Evolutionary conservation across 495 filamentous ascomycete species (phyloP), one percentile per base, ranked within the genome.

Genomic region (Penicillium bovifimosum): DNA sequence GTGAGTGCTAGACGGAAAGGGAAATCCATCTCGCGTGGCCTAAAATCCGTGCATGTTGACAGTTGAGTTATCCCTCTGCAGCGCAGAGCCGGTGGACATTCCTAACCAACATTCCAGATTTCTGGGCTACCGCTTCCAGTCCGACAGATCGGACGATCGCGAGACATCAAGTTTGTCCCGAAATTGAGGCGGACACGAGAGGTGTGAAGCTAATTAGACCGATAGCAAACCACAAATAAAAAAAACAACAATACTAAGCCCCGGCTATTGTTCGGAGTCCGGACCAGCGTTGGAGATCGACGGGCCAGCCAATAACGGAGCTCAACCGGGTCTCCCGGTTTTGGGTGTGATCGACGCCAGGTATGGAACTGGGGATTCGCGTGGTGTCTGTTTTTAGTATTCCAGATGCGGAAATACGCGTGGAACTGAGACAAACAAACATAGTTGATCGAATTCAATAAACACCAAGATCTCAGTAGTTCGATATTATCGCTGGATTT

Each of bases 321-420:
- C 3, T 11, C 27, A 1, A 13, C 1, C 6, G 32, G n/a, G 0
- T 36, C 1, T n/a, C 9, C 47, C 26, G 47, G 54, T 56, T 52
- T 41, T 41, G 48, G 47, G 49, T 24, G 34, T 16, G 46, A 40
- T 43, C 40, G 31, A 32, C 33, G 11, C 41, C 18, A 16, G 41
- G 26, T 11, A 29, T 5, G 14, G 41, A 4, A 24, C 20, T 24
- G 26, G 20, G 7, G n/a, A 3, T 7, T 33, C 58, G 46, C 58
- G 54, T 61, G 58, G 58, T 52, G 13, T 27, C 55, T 55, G 48
- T 55, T 58, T 58, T 61, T 52, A 49, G 54, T 8, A n/a, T 29
- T 18, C 35, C 32, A 20, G 10, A 53, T 38, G 47, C 57, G 44
- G 57, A 48, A 49, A 45, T 53, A 2, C 33, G 53, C 35, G 17